Evolutionary conservation across 306 rosid species (phyloP).

Genomic region (Morella rubra): DNA sequence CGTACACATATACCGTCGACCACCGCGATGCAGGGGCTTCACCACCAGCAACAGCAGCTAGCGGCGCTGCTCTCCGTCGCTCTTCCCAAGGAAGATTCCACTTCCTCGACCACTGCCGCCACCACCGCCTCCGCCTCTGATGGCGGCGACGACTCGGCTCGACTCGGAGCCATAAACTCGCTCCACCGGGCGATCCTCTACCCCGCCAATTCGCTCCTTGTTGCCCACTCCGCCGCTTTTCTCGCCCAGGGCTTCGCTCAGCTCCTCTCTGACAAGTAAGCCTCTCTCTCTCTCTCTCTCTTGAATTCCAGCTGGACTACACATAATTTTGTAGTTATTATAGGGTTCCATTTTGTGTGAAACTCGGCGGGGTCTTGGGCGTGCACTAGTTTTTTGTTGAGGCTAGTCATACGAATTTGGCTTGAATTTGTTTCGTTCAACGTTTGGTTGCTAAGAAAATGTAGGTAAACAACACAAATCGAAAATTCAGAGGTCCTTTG

Average conservation of each 20-base stretch:
- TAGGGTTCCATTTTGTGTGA: not conserved
- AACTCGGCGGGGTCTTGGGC: not conserved
- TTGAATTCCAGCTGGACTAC: not conserved
- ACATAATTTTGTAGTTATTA: no score
- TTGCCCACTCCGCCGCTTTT: slow-evolving; percentile 84
- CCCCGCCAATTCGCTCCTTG: slow-evolving; percentile 82
- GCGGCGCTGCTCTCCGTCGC: slow-evolving; percentile 87
- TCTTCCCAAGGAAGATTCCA: slow-evolving; percentile 58
- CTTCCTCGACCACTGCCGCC: slow-evolving; percentile 3
- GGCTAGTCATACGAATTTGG: not conserved
- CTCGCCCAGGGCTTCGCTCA: slow-evolving; percentile 82
- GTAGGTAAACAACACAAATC: not conserved
- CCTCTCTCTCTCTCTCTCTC: not conserved
- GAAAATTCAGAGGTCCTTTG: not conserved
- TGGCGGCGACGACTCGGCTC: slow-evolving; percentile 55
- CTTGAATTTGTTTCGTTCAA: not conserved
- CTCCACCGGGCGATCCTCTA: slow-evolving; percentile 84
- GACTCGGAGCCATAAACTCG: slow-evolving; percentile 72
- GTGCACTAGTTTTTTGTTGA: not conserved
- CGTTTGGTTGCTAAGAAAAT: not conserved
- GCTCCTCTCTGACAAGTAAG: slow-evolving; percentile 83
- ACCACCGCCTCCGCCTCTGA: slow-evolving; percentile 21
- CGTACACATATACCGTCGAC: not conserved
- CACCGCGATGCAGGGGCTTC: slow-evolving; percentile 74
- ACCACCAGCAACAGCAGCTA: slow-evolving; percentile 79